Evolutionary conservation across 805 yeast genomes (phyloP).

Genomic region (Suhomyces sp.): DNA sequence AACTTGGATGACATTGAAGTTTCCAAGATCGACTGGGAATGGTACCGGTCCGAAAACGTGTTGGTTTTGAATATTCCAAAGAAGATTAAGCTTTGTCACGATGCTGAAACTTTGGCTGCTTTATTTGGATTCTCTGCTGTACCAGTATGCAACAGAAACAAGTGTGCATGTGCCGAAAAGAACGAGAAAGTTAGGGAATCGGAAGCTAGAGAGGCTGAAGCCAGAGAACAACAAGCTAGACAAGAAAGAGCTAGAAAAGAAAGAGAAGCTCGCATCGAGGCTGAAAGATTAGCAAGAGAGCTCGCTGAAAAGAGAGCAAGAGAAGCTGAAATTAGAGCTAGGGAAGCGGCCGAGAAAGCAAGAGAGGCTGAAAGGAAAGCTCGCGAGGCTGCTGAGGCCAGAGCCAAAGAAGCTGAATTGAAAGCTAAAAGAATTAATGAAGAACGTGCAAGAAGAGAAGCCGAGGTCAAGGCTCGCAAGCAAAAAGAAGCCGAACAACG

Average conservation of each 20-base stretch:
- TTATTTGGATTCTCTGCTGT: conserved; percentile 4
- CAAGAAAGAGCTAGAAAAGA: conserved; percentile 1
- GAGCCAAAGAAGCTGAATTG: conserved; percentile 1
- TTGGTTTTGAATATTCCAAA: conserved; percentile 39
- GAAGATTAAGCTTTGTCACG: conserved; percentile 15
- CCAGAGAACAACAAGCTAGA: background rate
- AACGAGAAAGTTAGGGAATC: conserved; percentile 4
- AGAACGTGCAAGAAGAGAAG: conserved; percentile 13
- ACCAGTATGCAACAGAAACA: background rate
- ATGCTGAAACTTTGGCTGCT: conserved; percentile 12
- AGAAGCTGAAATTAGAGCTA: conserved; percentile 7
- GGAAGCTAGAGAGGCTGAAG: conserved; percentile 1
- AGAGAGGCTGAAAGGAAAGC: conserved; percentile 4
- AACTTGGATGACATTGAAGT: conserved; percentile 29
- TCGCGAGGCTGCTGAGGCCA: background rate
- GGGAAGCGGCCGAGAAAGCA: background rate
- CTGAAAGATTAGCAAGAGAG: conserved; percentile 1
- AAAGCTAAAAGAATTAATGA: conserved; percentile 10
- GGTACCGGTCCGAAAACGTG: conserved; percentile 25
- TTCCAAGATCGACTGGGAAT: conserved; percentile 33
- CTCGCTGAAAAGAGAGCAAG: conserved; percentile 9
- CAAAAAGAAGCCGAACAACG: conserved; percentile 4
- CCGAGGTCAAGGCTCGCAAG: conserved; percentile 7
- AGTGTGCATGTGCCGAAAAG: background rate
- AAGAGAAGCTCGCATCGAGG: conserved; percentile 3